These are phyloP conservation scores for Immersiporthe knoxdaviesiana DNA, from an alignment of 2,329 filamentous ascomycete genomes.

Conservation along the genomic window DNA sequence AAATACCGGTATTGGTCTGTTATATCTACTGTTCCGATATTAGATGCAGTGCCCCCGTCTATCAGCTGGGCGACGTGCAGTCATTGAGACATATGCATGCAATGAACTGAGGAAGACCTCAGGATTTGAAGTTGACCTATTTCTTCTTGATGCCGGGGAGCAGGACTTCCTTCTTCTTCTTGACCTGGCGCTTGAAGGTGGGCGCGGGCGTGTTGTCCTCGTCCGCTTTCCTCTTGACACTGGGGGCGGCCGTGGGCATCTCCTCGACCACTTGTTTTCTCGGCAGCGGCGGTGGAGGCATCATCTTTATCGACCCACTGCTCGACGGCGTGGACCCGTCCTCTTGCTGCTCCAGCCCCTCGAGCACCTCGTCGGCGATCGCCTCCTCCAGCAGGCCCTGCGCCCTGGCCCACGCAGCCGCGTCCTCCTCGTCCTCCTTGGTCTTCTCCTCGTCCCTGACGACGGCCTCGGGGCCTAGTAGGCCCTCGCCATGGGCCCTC, in stretches of 20 bases:
- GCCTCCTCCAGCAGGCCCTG: slow-evolving; percentile 50
- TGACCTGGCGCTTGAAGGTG: slow-evolving; percentile 74
- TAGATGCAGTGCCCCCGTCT: background rate
- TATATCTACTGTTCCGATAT: background rate
- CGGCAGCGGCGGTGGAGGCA: slow-evolving; percentile 22
- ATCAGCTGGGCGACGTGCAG: background rate
- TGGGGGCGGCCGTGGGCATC: slow-evolving; percentile 36
- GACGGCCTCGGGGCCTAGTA: slow-evolving; percentile 57
- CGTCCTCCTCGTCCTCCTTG: slow-evolving; percentile 76
- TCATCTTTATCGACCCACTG: slow-evolving; percentile 27
- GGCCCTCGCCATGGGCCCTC: slow-evolving; percentile 69
- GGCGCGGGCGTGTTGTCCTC: slow-evolving; percentile 40
- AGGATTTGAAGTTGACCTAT: background rate
- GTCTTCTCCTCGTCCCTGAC: slow-evolving; percentile 52
- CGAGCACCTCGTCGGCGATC: slow-evolving; percentile 52
- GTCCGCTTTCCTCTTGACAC: slow-evolving; percentile 39
- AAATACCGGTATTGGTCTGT: background rate
- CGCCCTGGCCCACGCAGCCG: slow-evolving; percentile 69
- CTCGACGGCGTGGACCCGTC: slow-evolving; percentile 17
- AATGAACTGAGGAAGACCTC: background rate
- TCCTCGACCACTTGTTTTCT: slow-evolving; percentile 34
- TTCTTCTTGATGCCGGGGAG: slow-evolving; percentile 89
- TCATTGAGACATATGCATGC: background rate
- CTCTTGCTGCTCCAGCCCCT: background rate
- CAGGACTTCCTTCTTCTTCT: slow-evolving; percentile 82